Percentiles rank a stretch among this genome's conserved stretches.
phyloP scores from a whole-genome alignment of 257 asterid genomes.

The Datura wrightii region DNA sequence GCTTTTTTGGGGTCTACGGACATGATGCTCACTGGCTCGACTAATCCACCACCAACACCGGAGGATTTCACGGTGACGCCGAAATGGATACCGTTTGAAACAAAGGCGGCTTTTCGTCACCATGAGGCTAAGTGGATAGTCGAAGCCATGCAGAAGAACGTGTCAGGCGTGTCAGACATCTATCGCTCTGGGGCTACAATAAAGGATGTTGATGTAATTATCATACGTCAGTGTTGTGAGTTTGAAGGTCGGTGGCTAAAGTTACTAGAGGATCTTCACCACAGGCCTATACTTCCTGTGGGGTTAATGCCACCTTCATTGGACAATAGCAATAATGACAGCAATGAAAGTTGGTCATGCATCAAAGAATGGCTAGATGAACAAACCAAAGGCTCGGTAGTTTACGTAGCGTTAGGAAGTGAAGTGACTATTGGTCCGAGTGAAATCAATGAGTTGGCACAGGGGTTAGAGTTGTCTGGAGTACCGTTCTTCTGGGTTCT shows the following conservation, averaged over 20 bases:
- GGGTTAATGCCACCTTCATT: constrained; percentile 37
- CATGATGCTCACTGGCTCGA: constrained; percentile 29
- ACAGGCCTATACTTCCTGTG: constrained; percentile 37
- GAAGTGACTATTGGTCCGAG: constrained; percentile 36
- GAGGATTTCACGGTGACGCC: constrained; percentile 36
- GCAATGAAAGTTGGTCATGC: constrained; percentile 29
- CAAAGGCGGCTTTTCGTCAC: constrained; percentile 37
- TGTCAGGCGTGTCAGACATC: constrained; percentile 26
- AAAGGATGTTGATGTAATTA: constrained; percentile 29
- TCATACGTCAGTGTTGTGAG: constrained; percentile 32
- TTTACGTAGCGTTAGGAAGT: constrained; percentile 45
- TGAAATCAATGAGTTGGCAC: constrained; percentile 45
- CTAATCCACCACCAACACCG: constrained; percentile 26
- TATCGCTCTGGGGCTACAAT: neutral
- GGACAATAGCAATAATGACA: neutral
- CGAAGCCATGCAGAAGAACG: neutral
- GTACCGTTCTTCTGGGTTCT: constrained; percentile 46
- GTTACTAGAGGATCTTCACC: constrained; percentile 36
- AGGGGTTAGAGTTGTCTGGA: constrained; percentile 39
- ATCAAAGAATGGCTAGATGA: constrained; percentile 34
- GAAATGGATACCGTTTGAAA: constrained; percentile 45
- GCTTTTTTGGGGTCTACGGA: constrained; percentile 34
- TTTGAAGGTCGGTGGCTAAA: constrained; percentile 43
- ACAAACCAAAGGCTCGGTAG: constrained; percentile 32
- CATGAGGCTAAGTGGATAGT: constrained; percentile 32